A percentile compares a stretch with the other conserved stretches of the same genome.
phyloP scores from a whole-genome alignment of 2,329 filamentous ascomycete genomes.

The Stromatinia cepivora region DNA sequence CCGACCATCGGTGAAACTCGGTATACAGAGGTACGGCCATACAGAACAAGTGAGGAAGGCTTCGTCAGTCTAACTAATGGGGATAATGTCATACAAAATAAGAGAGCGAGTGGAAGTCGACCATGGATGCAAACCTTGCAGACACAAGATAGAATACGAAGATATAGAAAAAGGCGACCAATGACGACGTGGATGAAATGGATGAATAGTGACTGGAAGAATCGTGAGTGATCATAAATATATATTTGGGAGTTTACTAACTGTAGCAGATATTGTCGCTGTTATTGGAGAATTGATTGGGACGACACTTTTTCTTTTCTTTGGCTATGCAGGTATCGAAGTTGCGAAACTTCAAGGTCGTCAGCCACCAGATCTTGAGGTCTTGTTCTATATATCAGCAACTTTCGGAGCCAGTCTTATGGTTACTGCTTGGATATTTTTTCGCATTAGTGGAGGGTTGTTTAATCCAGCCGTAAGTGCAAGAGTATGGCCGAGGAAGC shows the following conservation, averaged over 20 bases:
- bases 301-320: slow-evolving; percentile 44
- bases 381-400: slow-evolving; percentile 42
- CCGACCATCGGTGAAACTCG: background rate
- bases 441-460: slow-evolving; percentile 52
- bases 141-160: slow-evolving; percentile 1
- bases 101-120: slow-evolving; percentile 7
- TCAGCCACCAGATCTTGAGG: slow-evolving; percentile 37
- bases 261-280: slow-evolving; percentile 34
- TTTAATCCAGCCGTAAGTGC: slow-evolving; percentile 49
- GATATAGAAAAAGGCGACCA: background rate
- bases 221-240: slow-evolving; percentile 28
- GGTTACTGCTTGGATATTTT: slow-evolving; percentile 58
- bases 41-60: background rate
- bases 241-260: background rate
- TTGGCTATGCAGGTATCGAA: slow-evolving; percentile 39
- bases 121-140: slow-evolving; percentile 19
- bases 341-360: slow-evolving; percentile 27
- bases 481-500: background rate
- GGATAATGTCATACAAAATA: background rate
- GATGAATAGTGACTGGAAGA: slow-evolving; percentile 25
- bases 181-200: slow-evolving; percentile 19
- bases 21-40: background rate
- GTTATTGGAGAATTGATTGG: slow-evolving; percentile 39
- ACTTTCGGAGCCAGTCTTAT: slow-evolving; percentile 45
- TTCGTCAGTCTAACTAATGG: background rate